Conservation (phyloP, 2,329 filamentous ascomycete species). For the Ophiostoma australiae region DNA sequence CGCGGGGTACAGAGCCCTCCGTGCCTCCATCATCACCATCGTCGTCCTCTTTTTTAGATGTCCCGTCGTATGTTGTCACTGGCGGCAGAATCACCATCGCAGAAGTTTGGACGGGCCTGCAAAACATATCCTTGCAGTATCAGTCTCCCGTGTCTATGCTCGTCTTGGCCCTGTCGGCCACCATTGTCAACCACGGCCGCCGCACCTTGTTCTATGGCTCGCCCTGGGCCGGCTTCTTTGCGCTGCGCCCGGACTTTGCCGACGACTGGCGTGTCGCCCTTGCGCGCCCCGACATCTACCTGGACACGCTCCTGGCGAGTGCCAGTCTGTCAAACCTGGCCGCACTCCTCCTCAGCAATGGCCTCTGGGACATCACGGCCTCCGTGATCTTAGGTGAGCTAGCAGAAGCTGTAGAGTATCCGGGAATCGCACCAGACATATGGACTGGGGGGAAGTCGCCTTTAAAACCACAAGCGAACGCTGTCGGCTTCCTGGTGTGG, state of each 20-base stretch:
- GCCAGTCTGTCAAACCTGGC: constrained; percentile 22
- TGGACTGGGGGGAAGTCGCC: no score
- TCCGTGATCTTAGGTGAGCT: no score
- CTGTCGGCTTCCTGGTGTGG: constrained; percentile 30
- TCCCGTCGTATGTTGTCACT: constrained; percentile 14
- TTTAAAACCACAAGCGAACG: constrained; percentile 1
- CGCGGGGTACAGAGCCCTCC: no score
- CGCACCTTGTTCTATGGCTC: constrained; percentile 30
- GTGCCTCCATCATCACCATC: neutral
- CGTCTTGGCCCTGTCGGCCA: constrained; percentile 31
- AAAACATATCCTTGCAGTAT: constrained; percentile 29
- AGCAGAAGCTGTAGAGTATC: no score
- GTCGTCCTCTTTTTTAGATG: constrained; percentile 19
- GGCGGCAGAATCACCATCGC: constrained; percentile 7
- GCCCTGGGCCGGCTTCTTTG: constrained; percentile 28
- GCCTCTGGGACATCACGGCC: constrained; percentile 24
- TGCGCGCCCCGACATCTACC: constrained; percentile 36
- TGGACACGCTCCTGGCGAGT: constrained; percentile 25
- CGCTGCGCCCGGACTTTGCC: neutral
- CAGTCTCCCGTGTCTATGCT: constrained; percentile 29
- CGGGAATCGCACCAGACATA: no score
- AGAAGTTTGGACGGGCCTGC: neutral
- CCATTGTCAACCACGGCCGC: constrained; percentile 38
- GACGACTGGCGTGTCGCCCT: constrained; percentile 28
- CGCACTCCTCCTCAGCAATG: constrained; percentile 21